These are phyloP conservation scores for Verticillium zaregamsianum DNA, from an alignment of 2,329 filamentous ascomycete genomes.

Conservation along the genomic window DNA sequence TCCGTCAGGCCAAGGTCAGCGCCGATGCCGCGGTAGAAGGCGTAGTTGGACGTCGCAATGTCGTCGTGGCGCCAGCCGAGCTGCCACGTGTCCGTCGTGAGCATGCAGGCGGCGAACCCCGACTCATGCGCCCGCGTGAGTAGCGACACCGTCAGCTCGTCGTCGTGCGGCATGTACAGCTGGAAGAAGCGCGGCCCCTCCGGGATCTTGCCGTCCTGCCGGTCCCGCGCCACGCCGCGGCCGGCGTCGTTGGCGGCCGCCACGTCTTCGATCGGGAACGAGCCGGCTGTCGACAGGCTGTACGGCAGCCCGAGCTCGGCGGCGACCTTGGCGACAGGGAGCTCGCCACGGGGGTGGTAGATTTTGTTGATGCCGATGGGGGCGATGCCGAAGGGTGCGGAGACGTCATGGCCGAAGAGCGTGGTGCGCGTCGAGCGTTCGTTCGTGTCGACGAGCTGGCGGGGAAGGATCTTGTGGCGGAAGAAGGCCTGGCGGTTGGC, in stretches of 20 bases:
- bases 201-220: not conserved
- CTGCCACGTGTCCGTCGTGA: slow-evolving; percentile 62
- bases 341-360: slow-evolving; percentile 54
- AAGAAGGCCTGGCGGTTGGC: slow-evolving; percentile 62
- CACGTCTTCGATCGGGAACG: slow-evolving; percentile 53
- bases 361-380: slow-evolving; percentile 65
- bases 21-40: slow-evolving; percentile 58
- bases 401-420: slow-evolving; percentile 57
- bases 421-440: slow-evolving; percentile 49
- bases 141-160: slow-evolving; percentile 52
- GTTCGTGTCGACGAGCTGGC: slow-evolving; percentile 58
- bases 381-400: slow-evolving; percentile 50
- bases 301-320: slow-evolving; percentile 57
- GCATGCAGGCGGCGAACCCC: slow-evolving; percentile 53
- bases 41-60: slow-evolving; percentile 52
- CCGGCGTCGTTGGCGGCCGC: slow-evolving; percentile 46
- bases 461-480: slow-evolving; percentile 57
- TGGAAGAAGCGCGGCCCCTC: slow-evolving; percentile 52
- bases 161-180: slow-evolving; percentile 60
- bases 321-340: slow-evolving; percentile 56
- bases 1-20: slow-evolving; percentile 55
- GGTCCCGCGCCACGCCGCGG: not conserved
- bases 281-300: slow-evolving; percentile 54
- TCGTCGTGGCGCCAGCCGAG: slow-evolving; percentile 59
- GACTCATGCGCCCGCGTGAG: slow-evolving; percentile 48